Evolutionary conservation across 1,284 basidiomycete genomes (phyloP).

Genomic region (Amylostereum areolatum): DNA sequence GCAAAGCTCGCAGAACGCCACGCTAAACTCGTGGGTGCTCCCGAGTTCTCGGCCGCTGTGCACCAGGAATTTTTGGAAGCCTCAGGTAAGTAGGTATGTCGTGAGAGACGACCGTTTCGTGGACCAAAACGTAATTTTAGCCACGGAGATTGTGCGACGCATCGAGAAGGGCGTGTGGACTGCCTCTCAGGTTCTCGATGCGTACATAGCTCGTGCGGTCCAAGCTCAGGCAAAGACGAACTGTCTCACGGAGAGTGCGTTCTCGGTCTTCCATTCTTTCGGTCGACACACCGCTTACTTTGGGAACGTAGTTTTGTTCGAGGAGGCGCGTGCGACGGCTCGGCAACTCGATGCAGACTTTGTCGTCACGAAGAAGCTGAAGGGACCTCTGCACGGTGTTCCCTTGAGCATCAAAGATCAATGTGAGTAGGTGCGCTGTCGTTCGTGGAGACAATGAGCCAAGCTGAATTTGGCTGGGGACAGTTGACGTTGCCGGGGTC

Average conservation of each 20-base stretch:
- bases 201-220: constrained; percentile 64
- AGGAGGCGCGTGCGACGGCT: constrained; percentile 58
- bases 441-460: neutral
- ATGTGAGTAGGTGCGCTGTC: constrained; percentile 31
- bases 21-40: neutral
- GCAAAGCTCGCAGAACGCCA: neutral
- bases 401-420: constrained; percentile 76
- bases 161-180: constrained; percentile 67
- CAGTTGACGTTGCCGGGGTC: constrained; percentile 5
- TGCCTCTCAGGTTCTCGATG: constrained; percentile 63
- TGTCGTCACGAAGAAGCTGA: constrained; percentile 47
- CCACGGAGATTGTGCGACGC: constrained; percentile 52
- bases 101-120: neutral
- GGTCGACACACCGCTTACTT: neutral
- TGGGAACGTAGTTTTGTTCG: constrained; percentile 55
- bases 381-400: constrained; percentile 77
- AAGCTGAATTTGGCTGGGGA: neutral
- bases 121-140: constrained; percentile 25
- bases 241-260: constrained; percentile 70
- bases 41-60: neutral
- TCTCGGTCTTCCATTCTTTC: neutral
- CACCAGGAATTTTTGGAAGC: neutral
- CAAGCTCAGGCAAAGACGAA: constrained; percentile 65
- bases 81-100: neutral
- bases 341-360: constrained; percentile 63